Evolutionary conservation across 768 basidiomycete species (phyloP).

Genomic region (Russula vinacea): DNA sequence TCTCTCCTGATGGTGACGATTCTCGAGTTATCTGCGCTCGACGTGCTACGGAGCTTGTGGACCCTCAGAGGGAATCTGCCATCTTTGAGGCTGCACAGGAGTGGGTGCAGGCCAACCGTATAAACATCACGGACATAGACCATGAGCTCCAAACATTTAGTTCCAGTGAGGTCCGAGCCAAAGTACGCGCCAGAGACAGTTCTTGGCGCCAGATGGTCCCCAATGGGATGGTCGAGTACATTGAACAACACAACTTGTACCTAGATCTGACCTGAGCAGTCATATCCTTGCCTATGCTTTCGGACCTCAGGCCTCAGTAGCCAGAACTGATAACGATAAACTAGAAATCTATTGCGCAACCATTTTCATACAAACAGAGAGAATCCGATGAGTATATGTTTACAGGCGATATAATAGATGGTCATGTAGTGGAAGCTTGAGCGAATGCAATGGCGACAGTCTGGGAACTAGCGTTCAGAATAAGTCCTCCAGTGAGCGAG

Average conservation of each 20-base stretch:
- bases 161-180: slow-evolving; percentile 62
- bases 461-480: slow-evolving; percentile 40
- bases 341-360: slow-evolving; percentile 8
- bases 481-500: slow-evolving; percentile 13
- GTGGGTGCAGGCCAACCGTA: slow-evolving; percentile 50
- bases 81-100: slow-evolving; percentile 41
- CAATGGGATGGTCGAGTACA: slow-evolving; percentile 48
- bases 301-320: background rate
- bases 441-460: slow-evolving; percentile 86
- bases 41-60: slow-evolving; percentile 38
- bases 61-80: slow-evolving; percentile 34
- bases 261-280: background rate
- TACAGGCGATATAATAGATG: slow-evolving; percentile 13
- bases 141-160: slow-evolving; percentile 56
- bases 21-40: slow-evolving; percentile 66
- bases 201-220: slow-evolving; percentile 52
- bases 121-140: slow-evolving; percentile 62
- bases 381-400: slow-evolving; percentile 6
- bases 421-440: slow-evolving; percentile 52
- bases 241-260: slow-evolving; percentile 50
- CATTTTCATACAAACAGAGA: slow-evolving; percentile 6
- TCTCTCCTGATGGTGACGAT: slow-evolving; percentile 53
- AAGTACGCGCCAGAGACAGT: slow-evolving; percentile 38
- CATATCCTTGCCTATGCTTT: background rate
- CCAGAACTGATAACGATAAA: background rate